Percentiles rank a stretch among this genome's conserved stretches.
Conservation (phyloP, 768 basidiomycete genomes). For the Dacryopinax primogenitus region DNA sequence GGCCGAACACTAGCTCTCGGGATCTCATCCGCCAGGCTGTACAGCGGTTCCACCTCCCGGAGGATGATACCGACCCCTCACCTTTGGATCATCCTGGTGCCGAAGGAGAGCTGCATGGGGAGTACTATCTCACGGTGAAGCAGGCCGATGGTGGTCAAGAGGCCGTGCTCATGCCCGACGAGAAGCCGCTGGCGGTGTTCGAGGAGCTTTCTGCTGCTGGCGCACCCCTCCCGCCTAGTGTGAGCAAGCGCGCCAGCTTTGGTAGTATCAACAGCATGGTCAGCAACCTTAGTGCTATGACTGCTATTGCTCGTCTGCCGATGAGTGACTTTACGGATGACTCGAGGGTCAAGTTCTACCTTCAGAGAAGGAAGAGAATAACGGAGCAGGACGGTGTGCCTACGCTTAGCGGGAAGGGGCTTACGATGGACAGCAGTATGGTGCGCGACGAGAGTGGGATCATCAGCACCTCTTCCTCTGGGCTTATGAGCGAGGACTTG, state of each 20-base stretch:
- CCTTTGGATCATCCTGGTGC: constrained; percentile 4
- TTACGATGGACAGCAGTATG: neutral
- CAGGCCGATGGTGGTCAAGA: constrained; percentile 82
- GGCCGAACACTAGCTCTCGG: constrained; percentile 64
- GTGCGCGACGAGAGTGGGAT: constrained; percentile 12
- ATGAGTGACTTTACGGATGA: constrained; percentile 99
- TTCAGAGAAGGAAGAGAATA: constrained; percentile 47
- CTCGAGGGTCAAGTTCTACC: constrained; percentile 89
- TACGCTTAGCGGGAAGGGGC: constrained; percentile 2
- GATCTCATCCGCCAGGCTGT: constrained; percentile 87
- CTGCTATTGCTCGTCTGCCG: constrained; percentile 82
- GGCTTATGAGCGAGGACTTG: neutral
- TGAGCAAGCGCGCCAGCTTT: constrained; percentile 75
- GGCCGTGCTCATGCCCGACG: constrained; percentile 44
- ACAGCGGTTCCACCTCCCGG: constrained; percentile 77
- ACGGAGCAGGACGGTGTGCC: neutral
- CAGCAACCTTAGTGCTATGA: constrained; percentile 85
- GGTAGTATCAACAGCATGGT: constrained; percentile 89
- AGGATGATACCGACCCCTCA: neutral
- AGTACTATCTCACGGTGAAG: constrained; percentile 86
- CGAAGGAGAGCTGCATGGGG: constrained; percentile 42
- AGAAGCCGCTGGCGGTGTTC: constrained; percentile 81
- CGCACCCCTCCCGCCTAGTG: constrained; percentile 61
- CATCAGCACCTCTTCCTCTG: constrained; percentile 8
- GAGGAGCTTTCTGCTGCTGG: constrained; percentile 71